Evolutionary conservation across 768 basidiomycete genomes (phyloP), one percentile per base, ranked within the genome.

Genomic region (Porpolomopsis calyptriformis): DNA sequence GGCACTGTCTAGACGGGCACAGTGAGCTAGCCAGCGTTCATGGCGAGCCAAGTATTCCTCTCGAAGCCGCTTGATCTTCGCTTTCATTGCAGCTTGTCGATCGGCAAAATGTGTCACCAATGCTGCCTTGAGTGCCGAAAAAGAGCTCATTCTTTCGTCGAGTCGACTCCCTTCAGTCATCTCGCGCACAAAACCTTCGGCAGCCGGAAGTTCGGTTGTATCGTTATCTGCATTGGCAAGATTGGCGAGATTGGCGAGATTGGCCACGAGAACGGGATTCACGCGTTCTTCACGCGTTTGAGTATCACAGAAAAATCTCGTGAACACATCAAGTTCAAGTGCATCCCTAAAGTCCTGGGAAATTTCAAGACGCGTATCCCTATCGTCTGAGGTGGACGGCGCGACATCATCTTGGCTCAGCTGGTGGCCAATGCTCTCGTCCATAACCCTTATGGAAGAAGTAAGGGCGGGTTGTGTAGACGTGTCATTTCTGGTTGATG

Each of bases 21-120:
- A 89, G 52, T 86, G 82, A 1, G 68, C 69, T 23, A 77, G 47
- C 90, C 90, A 94, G 38, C 74, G 71, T 52, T 76, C 73, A 54
- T 93, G 82, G 40, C 85, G 67, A 11, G 63, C 56, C 44, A 78
- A 55, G 57, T 94, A 92, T 58, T 90, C 77, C 47, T 69, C 68
- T 39, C 73, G 73, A 23, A 92, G 66, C 16, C 61, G 67, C 33
- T 70, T 57, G 16, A 72, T 62, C 62, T 89, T 89, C 45, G 69
- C 71, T 20, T 67, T 58, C 23, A 80, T 59, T 40, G 64, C 59
- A 4, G 64, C 64, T 52, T 79, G 71, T 5, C 76, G 75, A 52
- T 70, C 64, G 24, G 66, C 66, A 52, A 88, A 77, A 48, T 70
- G 74, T 48, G 72, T 67, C 34, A 69, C 63, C 34, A 87, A 65